Conservation (phyloP, 257 asterid genomes). For the Solanum tarapatanum region DNA sequence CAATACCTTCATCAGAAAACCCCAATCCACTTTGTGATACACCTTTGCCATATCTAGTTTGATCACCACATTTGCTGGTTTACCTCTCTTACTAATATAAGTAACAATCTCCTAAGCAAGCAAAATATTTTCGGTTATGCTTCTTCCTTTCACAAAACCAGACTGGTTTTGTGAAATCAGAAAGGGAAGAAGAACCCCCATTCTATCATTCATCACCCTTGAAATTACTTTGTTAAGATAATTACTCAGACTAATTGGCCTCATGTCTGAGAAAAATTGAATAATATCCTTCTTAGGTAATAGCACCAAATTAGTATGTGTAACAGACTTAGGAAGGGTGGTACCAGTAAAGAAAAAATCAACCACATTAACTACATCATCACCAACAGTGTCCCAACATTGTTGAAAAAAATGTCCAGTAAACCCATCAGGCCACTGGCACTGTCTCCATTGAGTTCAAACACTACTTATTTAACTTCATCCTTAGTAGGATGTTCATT, state of each 20-base stretch:
- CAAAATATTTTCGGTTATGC: not conserved
- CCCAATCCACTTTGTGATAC: not conserved
- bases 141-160: not conserved
- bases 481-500: not conserved
- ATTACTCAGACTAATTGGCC: not conserved
- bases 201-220: not conserved
- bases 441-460: not conserved
- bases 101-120: not conserved
- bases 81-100: not conserved
- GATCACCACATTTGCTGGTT: not conserved
- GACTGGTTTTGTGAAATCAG: not conserved
- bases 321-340: not conserved
- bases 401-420: not conserved
- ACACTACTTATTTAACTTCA: not conserved
- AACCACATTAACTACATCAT: not conserved
- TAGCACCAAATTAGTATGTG: not conserved
- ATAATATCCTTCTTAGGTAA: not conserved
- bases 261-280: not conserved
- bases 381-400: not conserved
- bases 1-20: not conserved
- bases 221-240: too few relatives aligned
- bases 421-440: not conserved
- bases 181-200: not conserved
- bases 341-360: not conserved
- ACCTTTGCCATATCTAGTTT: not conserved